These are phyloP conservation scores for Agapanthus africanus DNA, from an alignment of 106 monocot genomes.

Conservation along the genomic window DNA sequence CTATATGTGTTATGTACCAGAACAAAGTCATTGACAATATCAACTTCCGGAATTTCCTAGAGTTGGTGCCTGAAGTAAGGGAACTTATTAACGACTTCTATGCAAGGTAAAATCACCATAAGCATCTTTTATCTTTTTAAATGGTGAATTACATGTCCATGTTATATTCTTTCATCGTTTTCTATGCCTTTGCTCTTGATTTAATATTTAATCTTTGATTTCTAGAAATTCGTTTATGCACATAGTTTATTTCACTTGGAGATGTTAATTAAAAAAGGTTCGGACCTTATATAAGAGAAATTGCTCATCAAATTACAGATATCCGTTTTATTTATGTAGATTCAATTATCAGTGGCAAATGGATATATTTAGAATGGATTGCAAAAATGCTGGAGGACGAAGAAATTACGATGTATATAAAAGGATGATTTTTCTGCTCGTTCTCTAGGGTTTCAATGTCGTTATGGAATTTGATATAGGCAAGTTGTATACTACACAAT, in stretches of 20 bases:
- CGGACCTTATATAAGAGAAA: too few relatives aligned
- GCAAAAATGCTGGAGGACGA: background rate
- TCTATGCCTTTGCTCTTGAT: background rate
- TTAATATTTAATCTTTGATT: background rate
- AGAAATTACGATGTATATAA: background rate
- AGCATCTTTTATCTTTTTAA: background rate
- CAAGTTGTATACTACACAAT: background rate
- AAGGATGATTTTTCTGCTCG: background rate
- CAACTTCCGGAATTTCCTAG: conserved; percentile 90
- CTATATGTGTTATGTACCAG: conserved; percentile 26
- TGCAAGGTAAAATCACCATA: conserved; percentile 50
- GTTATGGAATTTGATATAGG: background rate
- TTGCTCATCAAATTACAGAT: too few relatives aligned
- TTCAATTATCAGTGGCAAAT: background rate
- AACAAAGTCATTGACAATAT: conserved; percentile 89
- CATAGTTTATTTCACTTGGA: too few relatives aligned
- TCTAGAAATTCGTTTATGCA: background rate
- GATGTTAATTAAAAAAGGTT: too few relatives aligned
- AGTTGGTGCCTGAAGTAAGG: conserved; percentile 91
- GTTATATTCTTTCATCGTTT: background rate
- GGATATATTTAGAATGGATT: background rate
- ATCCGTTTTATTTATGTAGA: background rate
- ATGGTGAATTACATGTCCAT: background rate
- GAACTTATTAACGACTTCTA: conserved; percentile 95
- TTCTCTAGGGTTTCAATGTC: background rate